phyloP scores from a whole-genome alignment of 1,139 yeast genomes.

The Yamadazyma pseudoaaseri region DNA sequence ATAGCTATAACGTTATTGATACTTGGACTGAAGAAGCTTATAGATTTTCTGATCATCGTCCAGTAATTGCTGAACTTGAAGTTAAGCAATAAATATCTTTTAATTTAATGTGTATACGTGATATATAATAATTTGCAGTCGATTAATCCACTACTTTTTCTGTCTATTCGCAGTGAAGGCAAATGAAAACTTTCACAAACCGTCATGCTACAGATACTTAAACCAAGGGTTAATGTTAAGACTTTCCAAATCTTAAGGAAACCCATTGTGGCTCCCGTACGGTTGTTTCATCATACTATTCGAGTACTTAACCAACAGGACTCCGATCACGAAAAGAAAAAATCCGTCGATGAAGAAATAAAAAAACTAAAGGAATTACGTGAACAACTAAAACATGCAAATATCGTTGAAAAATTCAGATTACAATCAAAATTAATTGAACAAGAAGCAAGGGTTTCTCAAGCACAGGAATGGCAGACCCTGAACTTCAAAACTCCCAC shows the following conservation, averaged over 20 bases:
- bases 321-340: constrained; percentile 6
- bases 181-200: not conserved
- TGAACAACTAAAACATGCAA: constrained; percentile 23
- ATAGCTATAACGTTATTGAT: constrained; percentile 37
- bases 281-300: constrained; percentile 7
- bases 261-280: constrained; percentile 1
- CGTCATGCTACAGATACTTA: not conserved
- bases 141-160: not conserved
- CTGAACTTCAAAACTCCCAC: constrained; percentile 22
- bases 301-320: constrained; percentile 1
- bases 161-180: not conserved
- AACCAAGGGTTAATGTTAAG: not conserved
- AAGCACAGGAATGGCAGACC: constrained; percentile 21
- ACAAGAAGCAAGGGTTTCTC: constrained; percentile 25
- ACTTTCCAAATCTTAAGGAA: not conserved
- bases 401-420: constrained; percentile 26
- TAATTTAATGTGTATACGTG: not conserved
- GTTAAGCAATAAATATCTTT: constrained; percentile 5
- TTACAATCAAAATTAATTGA: constrained; percentile 24
- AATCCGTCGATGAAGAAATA: constrained; percentile 20
- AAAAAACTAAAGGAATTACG: constrained; percentile 22
- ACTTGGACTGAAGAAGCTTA: constrained; percentile 21
- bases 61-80: constrained; percentile 30
- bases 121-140: not conserved
- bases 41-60: constrained; percentile 44